phyloP scores from a whole-genome alignment of 208 protist species.

The Crithidia expoeki region DNA sequence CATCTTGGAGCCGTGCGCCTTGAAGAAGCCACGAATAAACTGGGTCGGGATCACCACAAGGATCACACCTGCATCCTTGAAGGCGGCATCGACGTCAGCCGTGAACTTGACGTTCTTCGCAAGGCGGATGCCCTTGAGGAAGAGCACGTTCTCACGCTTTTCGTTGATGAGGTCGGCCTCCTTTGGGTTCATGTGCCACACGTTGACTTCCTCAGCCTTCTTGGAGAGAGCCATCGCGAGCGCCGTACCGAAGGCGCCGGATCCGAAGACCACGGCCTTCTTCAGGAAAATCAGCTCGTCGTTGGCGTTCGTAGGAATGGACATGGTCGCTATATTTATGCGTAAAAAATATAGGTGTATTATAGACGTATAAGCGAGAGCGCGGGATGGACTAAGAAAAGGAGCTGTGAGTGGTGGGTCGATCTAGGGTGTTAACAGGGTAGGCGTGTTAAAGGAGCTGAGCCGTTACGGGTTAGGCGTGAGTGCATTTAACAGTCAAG shows the following conservation, averaged over 20 bases:
- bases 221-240: conserved; percentile 66
- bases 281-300: conserved; percentile 51
- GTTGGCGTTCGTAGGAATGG: neutral
- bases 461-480: neutral
- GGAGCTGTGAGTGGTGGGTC: too few species aligned
- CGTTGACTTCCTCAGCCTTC: conserved; percentile 61
- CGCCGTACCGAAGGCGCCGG: conserved; percentile 52
- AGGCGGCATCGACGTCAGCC: conserved; percentile 45
- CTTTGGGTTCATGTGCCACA: conserved; percentile 77
- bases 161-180: conserved; percentile 66
- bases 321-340: neutral
- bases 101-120: conserved; percentile 68
- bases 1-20: conserved; percentile 44
- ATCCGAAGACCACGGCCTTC: conserved; percentile 73
- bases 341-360: too few species aligned
- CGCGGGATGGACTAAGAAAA: too few species aligned
- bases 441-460: too few species aligned
- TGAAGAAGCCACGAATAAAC: conserved; percentile 79
- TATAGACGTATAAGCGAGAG: too few species aligned
- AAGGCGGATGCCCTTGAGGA: conserved; percentile 67
- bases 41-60: conserved; percentile 86
- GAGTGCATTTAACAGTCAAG: too few species aligned
- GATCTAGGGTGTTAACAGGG: too few species aligned
- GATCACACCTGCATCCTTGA: conserved; percentile 66
- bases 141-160: conserved; percentile 76